Evolutionary conservation across 805 yeast genomes (phyloP), one percentile per base, ranked within the genome.

Genomic region (Kluyveromyces nonfermentans): DNA sequence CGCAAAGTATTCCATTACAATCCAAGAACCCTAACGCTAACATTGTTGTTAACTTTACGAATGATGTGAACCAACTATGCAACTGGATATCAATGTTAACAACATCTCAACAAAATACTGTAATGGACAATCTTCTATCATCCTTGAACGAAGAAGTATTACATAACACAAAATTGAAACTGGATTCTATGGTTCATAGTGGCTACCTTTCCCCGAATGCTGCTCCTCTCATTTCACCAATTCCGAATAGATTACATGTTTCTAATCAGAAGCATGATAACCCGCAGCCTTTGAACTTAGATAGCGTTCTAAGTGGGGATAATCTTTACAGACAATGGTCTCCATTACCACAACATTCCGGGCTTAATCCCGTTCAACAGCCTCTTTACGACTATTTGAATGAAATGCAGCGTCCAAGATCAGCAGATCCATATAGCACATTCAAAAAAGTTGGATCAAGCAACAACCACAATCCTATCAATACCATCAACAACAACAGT

Each of bases 91-190:
- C 69, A 42, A 66, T 65, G 49, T 65, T 78, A 57, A 67, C 64
- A 39, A 69, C 74, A n/a, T 69, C 68, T 37, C 81, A 78, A 48
- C 75, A 69, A 50, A 64, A 73, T 44, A 64, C 73, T 40, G 72
- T 76, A 60, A 67, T 77, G 46, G 82, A 77, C 51, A 72, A 75
- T 54, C 60, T 78, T 57, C 64, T 79, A 46, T 63, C 70, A 38
- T 65, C 67, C 46, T 60, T 78, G 50, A 72, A 77, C 7, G 71
- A 73, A 44, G 82, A 78, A 49, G 71, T 73, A 14, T 58, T 77
- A 48, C 63, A 69, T 31, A 67, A 75, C 40, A 72, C 78, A 44
- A 73, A 70, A 54, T 55, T 71, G 25, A 72, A 70, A 50, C 51
- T 77, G 44, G 79, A 74, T 46, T 57, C 55, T 42, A 38, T 56